Conservation (phyloP, 495 filamentous ascomycete species). For the Aspergillus steynii region DNA sequence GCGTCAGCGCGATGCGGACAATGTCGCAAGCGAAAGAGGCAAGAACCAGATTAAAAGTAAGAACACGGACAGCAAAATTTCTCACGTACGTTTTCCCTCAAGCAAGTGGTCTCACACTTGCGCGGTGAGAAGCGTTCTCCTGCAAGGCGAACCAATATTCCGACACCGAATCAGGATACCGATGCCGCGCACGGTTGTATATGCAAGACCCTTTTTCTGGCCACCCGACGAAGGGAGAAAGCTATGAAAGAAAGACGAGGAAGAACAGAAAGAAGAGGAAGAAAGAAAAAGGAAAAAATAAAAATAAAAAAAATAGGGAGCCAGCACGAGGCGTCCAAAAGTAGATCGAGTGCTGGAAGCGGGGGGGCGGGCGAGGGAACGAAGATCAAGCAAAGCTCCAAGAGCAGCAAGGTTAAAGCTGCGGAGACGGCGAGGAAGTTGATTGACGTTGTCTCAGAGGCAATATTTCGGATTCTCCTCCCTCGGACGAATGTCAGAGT, state of each 20-base stretch:
- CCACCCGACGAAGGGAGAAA: neutral
- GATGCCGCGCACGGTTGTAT: neutral
- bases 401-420: constrained; percentile 1
- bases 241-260: constrained; percentile 3
- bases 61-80: neutral
- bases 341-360: constrained; percentile 3
- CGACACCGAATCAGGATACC: neutral
- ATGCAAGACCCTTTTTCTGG: neutral
- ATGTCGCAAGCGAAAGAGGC: neutral
- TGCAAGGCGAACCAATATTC: neutral
- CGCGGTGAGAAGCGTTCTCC: neutral
- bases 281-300: constrained; percentile 4
- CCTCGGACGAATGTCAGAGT: constrained; percentile 1
- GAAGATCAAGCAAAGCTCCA: constrained; percentile 2
- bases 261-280: constrained; percentile 5
- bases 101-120: neutral
- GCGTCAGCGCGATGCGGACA: neutral
- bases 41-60: neutral
- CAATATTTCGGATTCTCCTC: neutral
- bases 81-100: neutral
- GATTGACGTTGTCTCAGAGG: neutral
- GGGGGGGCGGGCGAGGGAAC: constrained; percentile 5
- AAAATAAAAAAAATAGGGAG: neutral
- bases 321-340: neutral
- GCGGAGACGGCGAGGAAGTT: neutral